Evolutionary conservation across 441 rosid genomes (phyloP).

Genomic region (Mallotus repandus): DNA sequence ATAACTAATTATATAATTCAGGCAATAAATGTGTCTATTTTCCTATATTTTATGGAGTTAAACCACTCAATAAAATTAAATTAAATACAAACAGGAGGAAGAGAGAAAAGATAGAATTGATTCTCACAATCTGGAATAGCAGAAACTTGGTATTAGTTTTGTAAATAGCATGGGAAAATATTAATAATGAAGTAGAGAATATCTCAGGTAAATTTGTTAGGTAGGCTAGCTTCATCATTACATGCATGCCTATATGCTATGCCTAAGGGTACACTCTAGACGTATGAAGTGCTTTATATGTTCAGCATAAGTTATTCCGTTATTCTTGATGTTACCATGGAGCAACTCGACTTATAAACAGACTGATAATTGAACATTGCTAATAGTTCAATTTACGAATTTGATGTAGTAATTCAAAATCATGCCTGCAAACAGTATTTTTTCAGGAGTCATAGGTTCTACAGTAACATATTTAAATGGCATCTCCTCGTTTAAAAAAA

Average conservation of each 20-base stretch:
- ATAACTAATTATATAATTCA: no score
- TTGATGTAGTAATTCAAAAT: background rate
- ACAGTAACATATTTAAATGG: background rate
- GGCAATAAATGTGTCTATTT: no score
- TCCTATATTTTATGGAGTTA: no score
- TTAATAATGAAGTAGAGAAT: background rate
- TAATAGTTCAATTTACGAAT: background rate
- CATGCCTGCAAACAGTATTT: background rate
- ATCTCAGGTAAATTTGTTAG: background rate
- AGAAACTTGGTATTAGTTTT: background rate
- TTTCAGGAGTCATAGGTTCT: no score
- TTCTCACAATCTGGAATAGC: constrained; percentile 53
- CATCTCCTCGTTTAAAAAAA: no score
- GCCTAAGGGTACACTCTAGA: no score
- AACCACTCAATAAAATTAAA: no score
- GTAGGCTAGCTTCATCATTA: background rate
- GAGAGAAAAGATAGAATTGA: constrained; percentile 26
- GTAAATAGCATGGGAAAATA: background rate
- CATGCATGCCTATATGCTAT: background rate
- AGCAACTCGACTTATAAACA: no score
- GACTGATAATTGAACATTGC: background rate
- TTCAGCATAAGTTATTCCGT: no score
- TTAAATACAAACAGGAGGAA: no score
- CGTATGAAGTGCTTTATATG: no score
- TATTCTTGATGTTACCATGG: no score